Evolutionary conservation across 2,329 filamentous ascomycete species (phyloP).

Genomic region (Microascus cirrosus): DNA sequence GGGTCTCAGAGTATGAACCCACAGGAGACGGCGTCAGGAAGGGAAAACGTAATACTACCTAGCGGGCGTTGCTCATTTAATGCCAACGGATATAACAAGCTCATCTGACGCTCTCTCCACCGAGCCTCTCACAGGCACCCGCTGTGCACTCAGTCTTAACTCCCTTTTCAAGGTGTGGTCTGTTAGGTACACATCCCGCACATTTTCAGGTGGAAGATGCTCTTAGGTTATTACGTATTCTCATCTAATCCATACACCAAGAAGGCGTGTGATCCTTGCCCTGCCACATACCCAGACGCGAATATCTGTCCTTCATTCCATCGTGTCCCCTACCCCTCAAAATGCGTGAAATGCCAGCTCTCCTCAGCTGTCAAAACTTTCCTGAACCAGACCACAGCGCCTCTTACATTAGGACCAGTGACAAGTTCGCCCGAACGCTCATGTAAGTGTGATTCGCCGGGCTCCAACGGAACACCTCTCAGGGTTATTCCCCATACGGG

Average conservation of each 20-base stretch:
- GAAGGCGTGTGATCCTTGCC: neutral
- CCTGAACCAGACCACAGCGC: too few relatives aligned
- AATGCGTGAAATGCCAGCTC: neutral
- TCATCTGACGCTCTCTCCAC: neutral
- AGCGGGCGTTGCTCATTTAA: neutral
- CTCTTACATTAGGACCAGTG: too few relatives aligned
- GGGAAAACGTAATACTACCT: neutral
- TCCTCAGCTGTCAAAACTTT: too few relatives aligned
- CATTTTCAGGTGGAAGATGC: neutral
- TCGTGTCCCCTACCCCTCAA: neutral
- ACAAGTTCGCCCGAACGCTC: neutral
- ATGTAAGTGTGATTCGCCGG: neutral
- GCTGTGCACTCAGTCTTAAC: too few relatives aligned
- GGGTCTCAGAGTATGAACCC: neutral
- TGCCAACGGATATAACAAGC: neutral
- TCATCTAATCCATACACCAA: neutral
- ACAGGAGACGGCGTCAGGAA: neutral
- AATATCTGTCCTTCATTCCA: neutral
- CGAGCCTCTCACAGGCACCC: too few relatives aligned
- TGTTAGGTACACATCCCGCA: neutral
- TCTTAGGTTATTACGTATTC: neutral
- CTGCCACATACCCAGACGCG: neutral
- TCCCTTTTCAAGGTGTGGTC: too few relatives aligned
- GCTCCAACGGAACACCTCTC: slow-evolving; percentile 1
- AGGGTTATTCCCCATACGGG: slow-evolving; percentile 1